Evolutionary conservation across 1,284 basidiomycete species (phyloP), one percentile per base, ranked within the genome.

Genomic region (Melanopsichium pennsylvanicum): DNA sequence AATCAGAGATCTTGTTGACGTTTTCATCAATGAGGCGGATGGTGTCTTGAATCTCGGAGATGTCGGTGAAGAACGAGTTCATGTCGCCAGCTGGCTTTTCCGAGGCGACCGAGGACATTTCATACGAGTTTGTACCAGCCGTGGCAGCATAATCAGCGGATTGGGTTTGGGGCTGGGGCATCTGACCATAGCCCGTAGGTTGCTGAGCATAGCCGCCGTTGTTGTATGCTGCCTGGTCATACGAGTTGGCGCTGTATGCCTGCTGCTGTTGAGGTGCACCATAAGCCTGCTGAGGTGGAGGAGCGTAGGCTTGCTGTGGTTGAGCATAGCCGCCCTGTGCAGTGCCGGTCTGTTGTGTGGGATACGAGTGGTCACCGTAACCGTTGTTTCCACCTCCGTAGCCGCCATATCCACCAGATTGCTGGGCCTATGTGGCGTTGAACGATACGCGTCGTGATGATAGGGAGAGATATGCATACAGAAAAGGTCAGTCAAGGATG

Each of bases 291-390:
- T 60, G 70, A 21, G 42, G 48, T 25, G 46, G 37, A 9, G 46
- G 23, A 18, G 33, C 51, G 36, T 55, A 37, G 5, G 45, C 56
- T 18, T 47, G 34, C 33, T 56, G 55, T 31, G 57, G 56, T 33
- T 44, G 51, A 46, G 26, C 50, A 26, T 59, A 70, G 31, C 45
- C 57, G 16, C 22, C 64, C 52, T 75, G 70, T 16, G 39, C 33
- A 39, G 6, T 37, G 16, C 40, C 50, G 22, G 43, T 60, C 57
- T 80, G 75, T 54, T 76, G 78, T 26, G 78, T 69, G 3, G 78
- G 78, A 48, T 72, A 80, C 19, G 78, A 71, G 49, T 80, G 78
- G 35, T 80, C 78, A n/a, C 76, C 78, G 34, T 80, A 80, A 26
- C 78, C 78, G 43, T 79, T 77, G 73, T 80, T 79, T 32, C 75